phyloP scores from a whole-genome alignment of 1,139 yeast genomes.

The Blastobotrys buckinghamii region DNA sequence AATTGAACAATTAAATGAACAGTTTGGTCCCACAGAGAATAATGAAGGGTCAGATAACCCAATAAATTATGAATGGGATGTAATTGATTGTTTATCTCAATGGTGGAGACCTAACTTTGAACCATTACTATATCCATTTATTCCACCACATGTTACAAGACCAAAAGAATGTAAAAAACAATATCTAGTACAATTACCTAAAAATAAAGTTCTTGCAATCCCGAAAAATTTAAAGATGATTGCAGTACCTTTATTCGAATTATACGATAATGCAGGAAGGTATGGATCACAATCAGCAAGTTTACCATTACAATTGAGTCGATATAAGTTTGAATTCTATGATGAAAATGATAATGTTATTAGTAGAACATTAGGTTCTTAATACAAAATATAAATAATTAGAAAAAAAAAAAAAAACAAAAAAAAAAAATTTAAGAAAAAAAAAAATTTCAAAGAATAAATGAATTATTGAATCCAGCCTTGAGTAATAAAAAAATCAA shows the following conservation, averaged over 20 bases:
- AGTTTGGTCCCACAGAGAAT: constrained; percentile 23
- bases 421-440: not conserved
- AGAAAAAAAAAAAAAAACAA: not conserved
- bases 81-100: constrained; percentile 34
- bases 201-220: constrained; percentile 26
- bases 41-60: constrained; percentile 17
- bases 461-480: constrained; percentile 53
- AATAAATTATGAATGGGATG: constrained; percentile 27
- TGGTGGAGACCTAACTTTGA: constrained; percentile 39
- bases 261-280: constrained; percentile 33
- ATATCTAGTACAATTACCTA: constrained; percentile 31
- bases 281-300: constrained; percentile 33
- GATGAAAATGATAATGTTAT: constrained; percentile 14
- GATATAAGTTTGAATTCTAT: constrained; percentile 32
- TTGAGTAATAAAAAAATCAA: constrained; percentile 87
- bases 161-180: constrained; percentile 36
- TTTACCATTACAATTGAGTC: constrained; percentile 32
- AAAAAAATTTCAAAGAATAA: not conserved
- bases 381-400: not conserved
- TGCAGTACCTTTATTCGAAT: constrained; percentile 35
- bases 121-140: constrained; percentile 34
- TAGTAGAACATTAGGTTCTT: constrained; percentile 2
- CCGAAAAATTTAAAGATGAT: constrained; percentile 31
- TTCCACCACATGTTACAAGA: constrained; percentile 34
- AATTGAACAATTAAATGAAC: constrained; percentile 26